Evolutionary conservation across 1,284 basidiomycete species (phyloP), one percentile per base, ranked within the genome.

Genomic region (Grifola frondosa): DNA sequence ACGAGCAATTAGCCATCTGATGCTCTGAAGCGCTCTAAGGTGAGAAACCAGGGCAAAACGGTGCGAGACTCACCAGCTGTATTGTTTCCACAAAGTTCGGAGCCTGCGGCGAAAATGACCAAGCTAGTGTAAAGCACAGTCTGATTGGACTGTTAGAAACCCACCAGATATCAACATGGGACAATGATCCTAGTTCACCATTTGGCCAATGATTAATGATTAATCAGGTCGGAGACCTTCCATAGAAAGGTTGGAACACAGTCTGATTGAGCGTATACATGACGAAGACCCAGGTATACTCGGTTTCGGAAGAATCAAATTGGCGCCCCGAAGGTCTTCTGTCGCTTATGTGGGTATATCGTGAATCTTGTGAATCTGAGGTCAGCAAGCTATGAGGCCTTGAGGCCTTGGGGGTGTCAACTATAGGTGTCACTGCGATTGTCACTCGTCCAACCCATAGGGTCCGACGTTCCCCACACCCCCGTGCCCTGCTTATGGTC

Each of bases 231-330:
- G 44, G 88, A 88, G 35, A 89, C 56, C 77, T 77, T 39, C 85
- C 88, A 58, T 89, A 90, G 23, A 91, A 64, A 30, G 88, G 88
- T 57, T 90, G 88, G 50, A 82, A 81, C 13, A 84, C 85, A 2
- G 88, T 90, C 59, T 91, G 88, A 2, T 87, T 88, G 42, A 91
- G 72, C 75, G 89, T 77, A 57, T 91, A 91, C 16, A 84, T 74
- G 29, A 88, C 82, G 19, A 80, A 84, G 39, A 91, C 83, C 88
- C 88, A 91, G n/a, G 83, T 85, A 57, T 89, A 91, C 58, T 88
- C 77, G 38, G 68, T 74, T 46, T 80, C 74, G 31, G 81, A 75
- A 15, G 84, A 84, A 24, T 69, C 48, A 29, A 90, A 73, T 42
- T 87, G 76, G 47, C 71, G n/a, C n/a, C n/a, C n/a, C n/a, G n/a